A percentile compares a stretch with the other conserved stretches of the same genome.
Conservation (phyloP, 139 green algal species). For the Tetradesmus obliquus region DNA sequence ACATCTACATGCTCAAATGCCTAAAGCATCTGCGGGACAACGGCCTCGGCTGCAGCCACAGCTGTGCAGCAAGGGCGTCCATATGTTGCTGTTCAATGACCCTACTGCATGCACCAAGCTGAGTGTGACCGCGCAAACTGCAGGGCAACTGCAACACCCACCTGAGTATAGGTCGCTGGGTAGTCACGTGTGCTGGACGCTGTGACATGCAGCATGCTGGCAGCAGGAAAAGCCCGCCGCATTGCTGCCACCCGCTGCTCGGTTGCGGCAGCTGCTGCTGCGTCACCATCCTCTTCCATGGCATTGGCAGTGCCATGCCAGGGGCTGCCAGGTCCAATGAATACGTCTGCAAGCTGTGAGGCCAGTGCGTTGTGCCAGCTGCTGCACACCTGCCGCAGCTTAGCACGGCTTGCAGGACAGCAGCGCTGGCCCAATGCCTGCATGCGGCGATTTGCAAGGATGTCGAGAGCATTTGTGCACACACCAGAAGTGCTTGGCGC, state of each 20-base stretch:
- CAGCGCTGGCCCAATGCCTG: slow-evolving; percentile 2
- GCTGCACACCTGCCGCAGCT: slow-evolving; percentile 14
- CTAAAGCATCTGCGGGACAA: too few species aligned
- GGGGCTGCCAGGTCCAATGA: slow-evolving; percentile 3
- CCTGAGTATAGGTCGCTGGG: background rate
- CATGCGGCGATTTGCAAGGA: background rate
- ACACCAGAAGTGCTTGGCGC: background rate
- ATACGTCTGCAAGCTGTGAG: background rate
- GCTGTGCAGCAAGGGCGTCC: too few species aligned
- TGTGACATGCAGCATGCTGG: background rate
- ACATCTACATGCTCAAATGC: too few species aligned
- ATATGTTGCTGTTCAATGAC: too few species aligned
- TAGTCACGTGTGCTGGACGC: slow-evolving; percentile 37
- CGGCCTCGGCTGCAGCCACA: too few species aligned
- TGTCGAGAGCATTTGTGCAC: background rate
- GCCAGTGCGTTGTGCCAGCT: slow-evolving; percentile 26
- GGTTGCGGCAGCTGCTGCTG: background rate
- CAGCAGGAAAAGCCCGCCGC: background rate
- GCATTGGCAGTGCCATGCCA: background rate
- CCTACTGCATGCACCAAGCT: too few species aligned
- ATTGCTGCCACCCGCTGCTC: background rate
- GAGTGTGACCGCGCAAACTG: background rate
- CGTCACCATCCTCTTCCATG: background rate
- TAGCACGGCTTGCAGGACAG: slow-evolving; percentile 27
- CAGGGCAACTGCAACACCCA: background rate